phyloP scores from a whole-genome alignment of 2,329 filamentous ascomycete species.

The Penicillium aurantiogriseum region DNA sequence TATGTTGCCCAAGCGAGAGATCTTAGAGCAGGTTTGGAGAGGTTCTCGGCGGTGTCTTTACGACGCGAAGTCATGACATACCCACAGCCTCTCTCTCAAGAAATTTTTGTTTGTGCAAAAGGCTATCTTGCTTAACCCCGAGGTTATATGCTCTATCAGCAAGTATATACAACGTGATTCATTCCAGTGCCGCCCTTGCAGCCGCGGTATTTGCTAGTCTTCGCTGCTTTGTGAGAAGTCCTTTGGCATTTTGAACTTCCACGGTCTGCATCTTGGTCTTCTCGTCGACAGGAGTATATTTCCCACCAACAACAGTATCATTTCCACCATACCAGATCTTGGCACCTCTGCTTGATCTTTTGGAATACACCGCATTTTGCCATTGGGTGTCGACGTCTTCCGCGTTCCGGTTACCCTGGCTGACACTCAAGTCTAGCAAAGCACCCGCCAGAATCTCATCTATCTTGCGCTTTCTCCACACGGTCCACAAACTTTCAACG shows the following conservation, averaged over 20 bases:
- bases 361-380: constrained; percentile 21
- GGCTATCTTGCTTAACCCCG: neutral
- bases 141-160: neutral
- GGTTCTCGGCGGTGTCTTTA: constrained; percentile 80
- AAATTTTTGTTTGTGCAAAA: constrained; percentile 3
- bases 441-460: constrained; percentile 80
- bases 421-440: constrained; percentile 64
- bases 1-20: constrained; percentile 68
- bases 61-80: constrained; percentile 55
- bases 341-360: constrained; percentile 41
- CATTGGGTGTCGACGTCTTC: constrained; percentile 21
- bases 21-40: constrained; percentile 88
- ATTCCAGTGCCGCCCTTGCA: constrained; percentile 10
- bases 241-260: constrained; percentile 62
- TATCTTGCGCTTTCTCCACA: constrained; percentile 82
- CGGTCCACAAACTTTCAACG: constrained; percentile 73
- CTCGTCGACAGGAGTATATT: constrained; percentile 57
- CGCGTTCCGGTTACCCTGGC: constrained; percentile 38
- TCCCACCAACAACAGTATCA: constrained; percentile 53
- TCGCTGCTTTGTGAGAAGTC: constrained; percentile 52
- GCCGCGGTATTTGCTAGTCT: constrained; percentile 32
- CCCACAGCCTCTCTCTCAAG: neutral
- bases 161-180: constrained; percentile 9
- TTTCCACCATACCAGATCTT: constrained; percentile 61
- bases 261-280: constrained; percentile 57